Evolutionary conservation across 257 asterid genomes (phyloP).

Genomic region (Lavandula angustifolia): DNA sequence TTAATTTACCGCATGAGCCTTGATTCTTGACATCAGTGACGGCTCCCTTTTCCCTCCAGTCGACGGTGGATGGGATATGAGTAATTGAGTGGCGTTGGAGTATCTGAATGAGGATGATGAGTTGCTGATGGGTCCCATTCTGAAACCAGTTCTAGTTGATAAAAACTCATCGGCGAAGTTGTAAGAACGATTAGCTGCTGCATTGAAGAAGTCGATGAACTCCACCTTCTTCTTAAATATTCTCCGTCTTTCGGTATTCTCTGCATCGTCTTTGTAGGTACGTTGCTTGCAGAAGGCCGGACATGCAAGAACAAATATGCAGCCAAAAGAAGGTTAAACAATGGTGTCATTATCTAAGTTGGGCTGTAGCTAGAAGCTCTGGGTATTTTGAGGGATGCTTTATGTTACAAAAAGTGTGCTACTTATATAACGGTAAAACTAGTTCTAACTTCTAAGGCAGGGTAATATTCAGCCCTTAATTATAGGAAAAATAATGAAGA

Average conservation of each 20-base stretch:
- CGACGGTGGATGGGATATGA: conserved; percentile 38
- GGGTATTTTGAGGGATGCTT: too few species aligned
- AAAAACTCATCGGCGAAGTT: conserved; percentile 40
- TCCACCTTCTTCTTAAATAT: conserved; percentile 42
- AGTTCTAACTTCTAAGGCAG: too few species aligned
- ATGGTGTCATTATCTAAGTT: not conserved
- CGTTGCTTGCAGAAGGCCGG: conserved; percentile 33
- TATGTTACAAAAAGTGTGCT: too few species aligned
- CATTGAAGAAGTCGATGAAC: conserved; percentile 38
- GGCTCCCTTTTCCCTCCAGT: conserved; percentile 46
- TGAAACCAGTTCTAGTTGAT: conserved; percentile 35
- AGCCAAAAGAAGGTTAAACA: conserved; percentile 8
- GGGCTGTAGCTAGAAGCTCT: too few species aligned
- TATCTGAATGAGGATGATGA: conserved; percentile 35
- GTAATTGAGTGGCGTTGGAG: conserved; percentile 29
- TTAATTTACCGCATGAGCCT: conserved; percentile 35
- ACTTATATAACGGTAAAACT: too few species aligned
- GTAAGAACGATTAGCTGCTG: conserved; percentile 26
- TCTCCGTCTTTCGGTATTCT: conserved; percentile 35
- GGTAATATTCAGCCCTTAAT: too few species aligned
- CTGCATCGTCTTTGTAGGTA: conserved; percentile 32
- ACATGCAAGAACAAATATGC: conserved; percentile 27
- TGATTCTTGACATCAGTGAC: conserved; percentile 43
- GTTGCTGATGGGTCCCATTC: not conserved
- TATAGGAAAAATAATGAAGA: too few species aligned